Conservation (phyloP, 2,329 filamentous ascomycete species). For the Dryadomyces quercivorus region DNA sequence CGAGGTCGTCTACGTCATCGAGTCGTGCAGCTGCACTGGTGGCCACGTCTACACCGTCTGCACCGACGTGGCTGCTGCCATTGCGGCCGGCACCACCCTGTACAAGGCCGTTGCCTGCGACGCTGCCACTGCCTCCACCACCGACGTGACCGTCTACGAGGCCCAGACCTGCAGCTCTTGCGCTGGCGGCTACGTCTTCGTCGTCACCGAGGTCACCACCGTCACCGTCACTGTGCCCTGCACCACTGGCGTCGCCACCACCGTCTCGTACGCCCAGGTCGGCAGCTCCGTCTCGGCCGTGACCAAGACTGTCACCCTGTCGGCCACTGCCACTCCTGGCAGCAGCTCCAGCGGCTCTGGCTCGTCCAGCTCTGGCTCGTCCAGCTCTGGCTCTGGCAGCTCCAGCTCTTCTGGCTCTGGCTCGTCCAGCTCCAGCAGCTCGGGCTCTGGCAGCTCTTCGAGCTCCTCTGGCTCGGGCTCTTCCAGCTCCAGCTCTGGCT, state of each 20-base stretch:
- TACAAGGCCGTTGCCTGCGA: conserved; percentile 1
- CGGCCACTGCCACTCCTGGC: neutral
- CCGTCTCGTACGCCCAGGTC: neutral
- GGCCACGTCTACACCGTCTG: conserved; percentile 1
- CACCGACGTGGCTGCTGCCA: neutral
- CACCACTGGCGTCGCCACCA: neutral
- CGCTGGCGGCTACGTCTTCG: conserved; percentile 2
- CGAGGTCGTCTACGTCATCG: conserved; percentile 5
- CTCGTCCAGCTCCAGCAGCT: no score
- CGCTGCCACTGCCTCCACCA: neutral
- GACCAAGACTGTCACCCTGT: neutral
- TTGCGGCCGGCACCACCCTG: neutral
- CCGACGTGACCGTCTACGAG: neutral
- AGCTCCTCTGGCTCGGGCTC: neutral
- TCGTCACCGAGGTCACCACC: neutral
- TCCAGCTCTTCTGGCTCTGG: neutral
- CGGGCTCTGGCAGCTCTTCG: neutral
- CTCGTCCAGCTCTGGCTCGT: neutral
- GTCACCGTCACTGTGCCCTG: neutral
- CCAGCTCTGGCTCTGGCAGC: neutral
- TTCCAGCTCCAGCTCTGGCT: neutral
- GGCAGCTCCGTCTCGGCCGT: neutral
- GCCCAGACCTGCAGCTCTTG: conserved; percentile 2
- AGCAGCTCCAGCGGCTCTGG: neutral
- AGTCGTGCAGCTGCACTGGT: conserved; percentile 4